Evolutionary conservation across 306 rosid species (phyloP), one percentile per base, ranked within the genome.

Genomic region (Luffa aegyptiaca): DNA sequence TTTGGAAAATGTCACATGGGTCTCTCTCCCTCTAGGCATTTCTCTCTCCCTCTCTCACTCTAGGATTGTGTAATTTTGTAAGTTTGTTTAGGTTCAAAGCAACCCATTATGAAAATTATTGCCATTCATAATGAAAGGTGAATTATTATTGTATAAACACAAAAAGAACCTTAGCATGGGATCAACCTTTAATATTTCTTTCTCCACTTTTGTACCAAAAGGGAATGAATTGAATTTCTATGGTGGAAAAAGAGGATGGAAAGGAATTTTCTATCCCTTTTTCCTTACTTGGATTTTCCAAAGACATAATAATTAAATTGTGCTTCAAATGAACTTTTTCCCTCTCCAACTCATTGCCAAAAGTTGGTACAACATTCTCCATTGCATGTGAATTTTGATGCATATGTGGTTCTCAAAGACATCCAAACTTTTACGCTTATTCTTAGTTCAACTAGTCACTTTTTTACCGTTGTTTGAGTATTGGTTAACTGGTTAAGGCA

Each of bases 51-150:
- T 26, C 31, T 26, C 31, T 56, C 62, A 18, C 35, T 58, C 72
- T 65, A 65, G 74, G 31, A 41, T 66, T 39, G 14, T 41, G 35
- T 66, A 3, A 8, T 41, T 39, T 66, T 66, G 31, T 66, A 66
- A 18, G 74, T 17, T 66, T 66, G 74, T 66, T 66, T 66, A 66
- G 26, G 35, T 66, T 66, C 51, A 66, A 66, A 66, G 74, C 51
- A 66, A 18, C 8, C 51, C 33, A 66, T 41, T 66, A 66, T 66
- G 33, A 66, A 41, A 39, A 39, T 0, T 35, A 41, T 66, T 66
- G 31, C 14, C 20, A 66, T 39, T 45, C 10, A 37, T 37, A 11
- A 41, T 41, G 8, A n/a, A 59, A 3, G 48, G n/a, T 65, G 73
- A 65, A 65, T 65, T 37, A 65, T 65, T 65, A 61, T 61, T 31